These are phyloP conservation scores for Thielaviopsis punctulata DNA, from an alignment of 2,329 filamentous ascomycete species.

Conservation along the genomic window DNA sequence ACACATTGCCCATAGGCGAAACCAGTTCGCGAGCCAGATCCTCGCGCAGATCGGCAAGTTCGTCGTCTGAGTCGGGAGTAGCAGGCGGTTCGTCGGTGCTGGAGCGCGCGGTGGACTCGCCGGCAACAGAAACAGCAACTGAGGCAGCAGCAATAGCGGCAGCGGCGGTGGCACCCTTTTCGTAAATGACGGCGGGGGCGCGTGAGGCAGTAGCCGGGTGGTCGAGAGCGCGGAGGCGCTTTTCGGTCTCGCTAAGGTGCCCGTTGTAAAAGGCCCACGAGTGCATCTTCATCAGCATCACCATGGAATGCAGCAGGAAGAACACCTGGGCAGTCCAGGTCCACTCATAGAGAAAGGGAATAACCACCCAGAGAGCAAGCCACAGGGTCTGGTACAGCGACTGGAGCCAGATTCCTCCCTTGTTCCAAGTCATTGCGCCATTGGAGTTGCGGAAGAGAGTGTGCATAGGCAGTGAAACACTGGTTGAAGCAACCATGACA, in stretches of 20 bases:
- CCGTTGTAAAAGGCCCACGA: constrained; percentile 98
- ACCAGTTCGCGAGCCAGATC: constrained; percentile 82
- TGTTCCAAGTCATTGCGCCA: constrained; percentile 50
- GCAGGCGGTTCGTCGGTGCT: constrained; percentile 17
- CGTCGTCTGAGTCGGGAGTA: constrained; percentile 22
- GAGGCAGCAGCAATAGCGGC: constrained; percentile 17
- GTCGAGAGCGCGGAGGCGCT: constrained; percentile 65
- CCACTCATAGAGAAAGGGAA: constrained; percentile 77
- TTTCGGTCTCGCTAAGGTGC: constrained; percentile 75
- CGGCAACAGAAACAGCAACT: not conserved
- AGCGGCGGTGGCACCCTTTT: constrained; percentile 29
- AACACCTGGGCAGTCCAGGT: constrained; percentile 97
- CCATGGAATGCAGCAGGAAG: constrained; percentile 75
- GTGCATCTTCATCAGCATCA: constrained; percentile 97
- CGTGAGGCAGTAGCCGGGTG: constrained; percentile 46
- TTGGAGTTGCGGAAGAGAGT: constrained; percentile 39
- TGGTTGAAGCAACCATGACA: constrained; percentile 66
- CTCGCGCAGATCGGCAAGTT: constrained; percentile 56
- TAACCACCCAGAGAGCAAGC: constrained; percentile 66
- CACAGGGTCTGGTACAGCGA: constrained; percentile 65
- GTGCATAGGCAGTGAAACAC: constrained; percentile 57
- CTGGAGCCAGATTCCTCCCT: constrained; percentile 65
- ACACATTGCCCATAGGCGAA: constrained; percentile 74
- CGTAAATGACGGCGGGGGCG: constrained; percentile 58
- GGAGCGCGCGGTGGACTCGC: constrained; percentile 11